Percentiles rank a stretch among this genome's conserved stretches.
These are phyloP conservation scores for Aspergillus sp. DNA, from an alignment of 2,329 filamentous ascomycete genomes.

Conservation along the genomic window DNA sequence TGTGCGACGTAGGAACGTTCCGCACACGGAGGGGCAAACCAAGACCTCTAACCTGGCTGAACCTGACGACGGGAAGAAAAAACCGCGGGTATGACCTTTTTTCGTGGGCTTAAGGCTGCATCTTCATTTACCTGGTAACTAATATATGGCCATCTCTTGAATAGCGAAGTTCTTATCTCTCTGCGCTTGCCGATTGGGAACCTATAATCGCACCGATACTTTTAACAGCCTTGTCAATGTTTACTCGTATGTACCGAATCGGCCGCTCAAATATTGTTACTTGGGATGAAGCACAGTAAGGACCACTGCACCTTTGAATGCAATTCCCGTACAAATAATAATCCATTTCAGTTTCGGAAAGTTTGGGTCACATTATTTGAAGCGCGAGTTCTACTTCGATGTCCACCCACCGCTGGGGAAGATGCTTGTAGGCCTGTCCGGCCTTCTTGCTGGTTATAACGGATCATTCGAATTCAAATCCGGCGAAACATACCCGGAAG, in stretches of 20 bases:
- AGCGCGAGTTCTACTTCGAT: conserved; percentile 99
- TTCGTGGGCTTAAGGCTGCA: background rate
- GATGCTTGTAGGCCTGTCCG: conserved; percentile 95
- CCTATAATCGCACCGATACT: conserved; percentile 63
- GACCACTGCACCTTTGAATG: background rate
- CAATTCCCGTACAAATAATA: conserved; percentile 2
- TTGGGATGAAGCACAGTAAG: conserved; percentile 75
- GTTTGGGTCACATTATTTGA: conserved; percentile 98
- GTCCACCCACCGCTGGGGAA: conserved; percentile 95
- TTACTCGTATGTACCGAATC: conserved; percentile 68
- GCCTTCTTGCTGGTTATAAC: conserved; percentile 96
- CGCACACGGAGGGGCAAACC: conserved; percentile 30
- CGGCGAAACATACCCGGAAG: conserved; percentile 88
- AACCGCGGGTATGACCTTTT: conserved; percentile 32
- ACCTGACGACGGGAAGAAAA: conserved; percentile 35
- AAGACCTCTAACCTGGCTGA: conserved; percentile 20
- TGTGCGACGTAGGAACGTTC: conserved; percentile 44
- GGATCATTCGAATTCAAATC: conserved; percentile 99
- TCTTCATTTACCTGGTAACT: background rate
- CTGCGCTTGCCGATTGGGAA: conserved; percentile 57
- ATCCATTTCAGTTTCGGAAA: conserved; percentile 56
- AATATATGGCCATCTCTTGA: background rate
- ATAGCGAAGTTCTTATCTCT: conserved; percentile 37
- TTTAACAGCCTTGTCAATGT: conserved; percentile 63
- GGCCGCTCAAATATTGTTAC: conserved; percentile 70